Conservation (phyloP, 495 filamentous ascomycete species). For the Bryoglossum gracile region DNA sequence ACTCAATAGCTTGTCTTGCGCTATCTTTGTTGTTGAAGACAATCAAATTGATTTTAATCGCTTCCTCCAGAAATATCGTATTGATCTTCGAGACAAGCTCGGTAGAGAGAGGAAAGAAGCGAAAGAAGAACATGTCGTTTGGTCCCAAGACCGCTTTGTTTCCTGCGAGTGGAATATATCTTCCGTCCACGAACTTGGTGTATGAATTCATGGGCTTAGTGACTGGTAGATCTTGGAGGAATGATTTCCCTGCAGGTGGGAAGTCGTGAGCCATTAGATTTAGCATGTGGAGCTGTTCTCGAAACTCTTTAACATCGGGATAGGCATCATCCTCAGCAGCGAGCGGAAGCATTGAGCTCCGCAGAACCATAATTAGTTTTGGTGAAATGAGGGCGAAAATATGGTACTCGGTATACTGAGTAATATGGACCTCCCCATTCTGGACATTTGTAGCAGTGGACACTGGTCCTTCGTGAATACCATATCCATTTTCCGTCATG, state of each 20-base stretch:
- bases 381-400: background rate
- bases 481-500: constrained; percentile 27
- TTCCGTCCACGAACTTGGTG: background rate
- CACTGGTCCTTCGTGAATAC: background rate
- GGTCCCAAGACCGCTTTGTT: background rate
- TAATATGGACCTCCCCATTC: background rate
- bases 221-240: background rate
- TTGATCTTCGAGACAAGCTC: constrained; percentile 1
- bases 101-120: background rate
- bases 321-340: background rate
- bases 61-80: background rate
- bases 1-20: background rate
- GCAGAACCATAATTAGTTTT: background rate
- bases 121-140: background rate
- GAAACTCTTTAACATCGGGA: background rate
- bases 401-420: background rate
- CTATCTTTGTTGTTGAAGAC: background rate
- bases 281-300: background rate
- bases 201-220: background rate
- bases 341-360: background rate
- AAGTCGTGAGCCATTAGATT: background rate
- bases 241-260: background rate
- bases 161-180: background rate
- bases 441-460: background rate
- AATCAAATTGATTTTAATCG: background rate